A percentile compares a stretch with the other conserved stretches of the same genome.
Evolutionary conservation across 768 basidiomycete genomes (phyloP).

Genomic region (Leucocoprinus birnbaumii): DNA sequence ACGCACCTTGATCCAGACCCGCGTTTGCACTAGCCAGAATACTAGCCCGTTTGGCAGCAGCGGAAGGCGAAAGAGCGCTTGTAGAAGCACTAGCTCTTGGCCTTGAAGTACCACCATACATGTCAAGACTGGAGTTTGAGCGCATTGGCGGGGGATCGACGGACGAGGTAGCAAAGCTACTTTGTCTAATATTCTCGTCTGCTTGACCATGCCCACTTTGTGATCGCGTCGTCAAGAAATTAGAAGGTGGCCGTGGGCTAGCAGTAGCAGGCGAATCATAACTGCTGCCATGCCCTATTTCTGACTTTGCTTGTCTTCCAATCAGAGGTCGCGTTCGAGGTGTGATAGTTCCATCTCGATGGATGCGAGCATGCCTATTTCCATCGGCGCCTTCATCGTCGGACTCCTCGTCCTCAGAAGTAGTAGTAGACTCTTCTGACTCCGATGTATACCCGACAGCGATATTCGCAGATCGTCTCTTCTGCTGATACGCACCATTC

Average conservation of each 20-base stretch:
- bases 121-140: slow-evolving; percentile 33
- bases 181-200: slow-evolving; percentile 9
- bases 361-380: slow-evolving; percentile 5
- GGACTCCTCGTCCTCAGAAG: slow-evolving; percentile 16
- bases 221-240: slow-evolving; percentile 16
- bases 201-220: slow-evolving; percentile 26
- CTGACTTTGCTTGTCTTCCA: slow-evolving; percentile 33
- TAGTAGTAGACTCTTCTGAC: slow-evolving; percentile 22
- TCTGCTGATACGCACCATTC: neutral
- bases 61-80: slow-evolving; percentile 51
- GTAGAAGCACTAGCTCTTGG: slow-evolving; percentile 56
- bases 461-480: slow-evolving; percentile 21
- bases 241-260: slow-evolving; percentile 16
- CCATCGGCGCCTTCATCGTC: slow-evolving; percentile 23
- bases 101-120: slow-evolving; percentile 25
- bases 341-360: slow-evolving; percentile 13
- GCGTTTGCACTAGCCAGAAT: slow-evolving; percentile 29
- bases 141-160: slow-evolving; percentile 21
- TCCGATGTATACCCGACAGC: slow-evolving; percentile 24
- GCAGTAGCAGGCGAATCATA: slow-evolving; percentile 14
- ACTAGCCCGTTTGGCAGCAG: slow-evolving; percentile 51
- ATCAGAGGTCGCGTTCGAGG: slow-evolving; percentile 15
- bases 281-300: slow-evolving; percentile 35
- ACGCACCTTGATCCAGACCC: slow-evolving; percentile 27
- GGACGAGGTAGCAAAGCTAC: slow-evolving; percentile 4